phyloP scores from a whole-genome alignment of 2,329 filamentous ascomycete genomes.

The Chalaropsis ovoidea region DNA sequence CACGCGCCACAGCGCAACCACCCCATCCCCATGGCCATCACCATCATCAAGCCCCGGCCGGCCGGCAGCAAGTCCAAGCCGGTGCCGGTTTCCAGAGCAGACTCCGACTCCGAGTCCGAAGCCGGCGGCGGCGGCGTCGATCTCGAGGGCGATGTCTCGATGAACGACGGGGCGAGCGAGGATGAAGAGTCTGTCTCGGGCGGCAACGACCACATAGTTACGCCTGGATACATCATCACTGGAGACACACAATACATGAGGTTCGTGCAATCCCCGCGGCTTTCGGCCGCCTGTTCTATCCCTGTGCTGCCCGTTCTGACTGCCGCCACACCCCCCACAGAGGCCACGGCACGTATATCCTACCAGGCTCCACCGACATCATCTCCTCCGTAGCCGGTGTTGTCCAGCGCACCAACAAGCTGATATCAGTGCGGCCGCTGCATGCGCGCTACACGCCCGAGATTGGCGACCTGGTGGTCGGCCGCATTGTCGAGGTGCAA shows the following conservation, averaged over 20 bases:
- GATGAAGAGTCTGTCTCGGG: constrained; percentile 27
- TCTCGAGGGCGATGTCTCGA: constrained; percentile 38
- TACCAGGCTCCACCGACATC: constrained; percentile 55
- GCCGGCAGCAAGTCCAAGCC: constrained; percentile 25
- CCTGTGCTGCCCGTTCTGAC: not conserved
- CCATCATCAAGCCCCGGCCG: constrained; percentile 38
- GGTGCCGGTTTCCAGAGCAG: constrained; percentile 26
- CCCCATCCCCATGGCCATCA: constrained; percentile 37
- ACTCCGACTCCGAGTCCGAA: constrained; percentile 34
- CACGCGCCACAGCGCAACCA: not conserved
- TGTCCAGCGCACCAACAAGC: constrained; percentile 88
- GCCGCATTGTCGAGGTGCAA: constrained; percentile 90
- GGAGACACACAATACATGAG: constrained; percentile 95
- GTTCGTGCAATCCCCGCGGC: constrained; percentile 34
- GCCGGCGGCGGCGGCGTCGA: constrained; percentile 41
- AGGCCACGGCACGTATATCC: constrained; percentile 84
- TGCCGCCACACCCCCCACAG: constrained; percentile 37
- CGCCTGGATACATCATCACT: constrained; percentile 80
- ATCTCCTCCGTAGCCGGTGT: constrained; percentile 84
- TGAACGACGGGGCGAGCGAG: constrained; percentile 31
- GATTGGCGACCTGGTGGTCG: constrained; percentile 90
- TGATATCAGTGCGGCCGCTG: constrained; percentile 81
- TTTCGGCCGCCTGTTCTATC: too few relatives aligned
- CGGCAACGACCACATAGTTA: constrained; percentile 53
- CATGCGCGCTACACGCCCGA: constrained; percentile 90